Evolutionary conservation across 2,329 filamentous ascomycete genomes (phyloP).

Genomic region (Colletotrichum australisinense): DNA sequence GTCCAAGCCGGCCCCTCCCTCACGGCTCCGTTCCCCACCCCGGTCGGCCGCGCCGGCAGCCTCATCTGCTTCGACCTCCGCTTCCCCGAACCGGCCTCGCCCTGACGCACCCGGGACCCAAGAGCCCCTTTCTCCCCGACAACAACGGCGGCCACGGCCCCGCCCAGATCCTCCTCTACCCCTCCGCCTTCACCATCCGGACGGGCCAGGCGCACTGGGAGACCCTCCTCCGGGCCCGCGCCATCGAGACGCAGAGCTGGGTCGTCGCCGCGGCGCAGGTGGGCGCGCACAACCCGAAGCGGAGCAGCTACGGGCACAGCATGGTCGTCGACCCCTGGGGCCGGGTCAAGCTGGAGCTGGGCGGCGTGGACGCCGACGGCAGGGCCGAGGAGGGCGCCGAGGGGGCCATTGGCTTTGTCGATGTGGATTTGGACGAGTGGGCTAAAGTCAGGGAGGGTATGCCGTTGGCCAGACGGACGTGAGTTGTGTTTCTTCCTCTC

Average conservation of each 20-base stretch:
- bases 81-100: constrained; percentile 82
- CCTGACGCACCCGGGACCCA: constrained; percentile 60
- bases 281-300: constrained; percentile 78
- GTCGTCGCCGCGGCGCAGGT: constrained; percentile 88
- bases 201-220: constrained; percentile 92
- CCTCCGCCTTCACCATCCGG: constrained; percentile 88
- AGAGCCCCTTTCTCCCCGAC: constrained; percentile 40
- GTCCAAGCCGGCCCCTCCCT: constrained; percentile 77
- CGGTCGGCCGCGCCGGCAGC: constrained; percentile 80
- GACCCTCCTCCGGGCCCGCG: constrained; percentile 79
- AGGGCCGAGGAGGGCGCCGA: constrained; percentile 53
- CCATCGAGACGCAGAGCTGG: constrained; percentile 90
- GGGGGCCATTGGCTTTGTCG: constrained; percentile 65
- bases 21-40: constrained; percentile 76
- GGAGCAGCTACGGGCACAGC: constrained; percentile 86
- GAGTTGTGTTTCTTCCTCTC: constrained; percentile 44
- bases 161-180: constrained; percentile 85
- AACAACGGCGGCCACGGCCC: constrained; percentile 41
- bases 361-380: constrained; percentile 58
- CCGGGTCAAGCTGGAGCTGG: constrained; percentile 73
- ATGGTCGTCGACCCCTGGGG: constrained; percentile 93
- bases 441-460: constrained; percentile 62
- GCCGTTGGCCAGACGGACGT: constrained; percentile 64
- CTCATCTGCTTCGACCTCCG: constrained; percentile 93
- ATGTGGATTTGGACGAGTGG: constrained; percentile 62